Base-by-base conservation (phyloP, 331 rosid genomes). In the Ulmus americana region DNA sequence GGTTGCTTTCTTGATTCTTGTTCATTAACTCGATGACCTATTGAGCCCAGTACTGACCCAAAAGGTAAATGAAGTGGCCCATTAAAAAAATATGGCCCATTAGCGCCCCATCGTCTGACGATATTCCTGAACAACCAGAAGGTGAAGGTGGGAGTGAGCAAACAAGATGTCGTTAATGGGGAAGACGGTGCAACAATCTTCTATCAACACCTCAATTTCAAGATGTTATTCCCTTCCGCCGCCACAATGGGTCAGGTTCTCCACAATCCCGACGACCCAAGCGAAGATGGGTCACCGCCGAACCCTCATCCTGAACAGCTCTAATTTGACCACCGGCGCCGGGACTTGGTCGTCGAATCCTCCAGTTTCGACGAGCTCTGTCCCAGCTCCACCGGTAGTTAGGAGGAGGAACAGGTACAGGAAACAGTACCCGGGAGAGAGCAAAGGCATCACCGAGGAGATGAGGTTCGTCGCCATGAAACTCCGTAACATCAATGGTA, bases 381-480 rank as follows among this genome's bases (percentile, higher is more conserved):
- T 15, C 39, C 39, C 65, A 42, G 69, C 74, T 41, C 88, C 87
- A 7, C 78, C 78, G 41, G 43, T 79, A 1, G 13, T 69, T 3
- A 80, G 68, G 83, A 85, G 74, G 77, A 85, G 80, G 63, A 85
- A 48, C 51, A 64, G 88, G 67, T 80, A 83, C 76, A 72, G 90
- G 64, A 88, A 66, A 73, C 80, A 68, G 43, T 82, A 83, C 63
- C 97, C 98, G 1, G 96, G 98, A 2, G 97, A 94, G 73, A 74
- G 74, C 70, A 67, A 75, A 45, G 97, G 97, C 64, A 90, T 94
- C 74, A 84, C 95, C 5, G 95, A 94, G 81, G 98, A 90, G 79
- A 79, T 94, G 95, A 79, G 98, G 72, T 89, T 92, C 79, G 88
- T 92, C 4, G 97, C 95, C 54, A 92, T 92, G 98, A 81, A 79